phyloP scores from a whole-genome alignment of 305 asterid species.

The Solanum hybrid region DNA sequence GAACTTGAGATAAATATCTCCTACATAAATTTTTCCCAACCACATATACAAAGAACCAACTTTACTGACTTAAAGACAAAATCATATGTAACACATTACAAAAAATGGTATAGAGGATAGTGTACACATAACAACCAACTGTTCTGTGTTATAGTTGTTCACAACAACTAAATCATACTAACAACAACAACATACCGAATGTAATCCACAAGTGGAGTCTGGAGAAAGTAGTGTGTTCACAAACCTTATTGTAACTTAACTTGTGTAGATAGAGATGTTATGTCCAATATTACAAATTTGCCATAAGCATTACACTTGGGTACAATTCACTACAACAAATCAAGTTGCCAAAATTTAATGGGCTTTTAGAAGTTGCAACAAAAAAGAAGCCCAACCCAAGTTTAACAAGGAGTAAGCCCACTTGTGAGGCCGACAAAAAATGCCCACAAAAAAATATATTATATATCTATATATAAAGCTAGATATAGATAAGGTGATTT shows the following conservation, averaged over 20 bases:
- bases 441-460: background rate
- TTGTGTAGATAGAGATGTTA: background rate
- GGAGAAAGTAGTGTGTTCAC: background rate
- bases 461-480: no score
- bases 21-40: background rate
- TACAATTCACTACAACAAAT: background rate
- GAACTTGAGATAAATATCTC: background rate
- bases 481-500: no score
- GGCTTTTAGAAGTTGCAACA: background rate
- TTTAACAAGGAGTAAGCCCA: background rate
- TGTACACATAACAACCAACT: background rate
- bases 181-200: background rate
- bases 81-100: background rate
- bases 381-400: background rate
- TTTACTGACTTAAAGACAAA: background rate
- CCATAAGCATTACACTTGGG: background rate
- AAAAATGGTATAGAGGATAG: background rate
- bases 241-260: background rate
- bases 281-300: background rate
- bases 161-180: background rate
- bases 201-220: background rate
- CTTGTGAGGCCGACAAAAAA: background rate
- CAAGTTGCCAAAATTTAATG: background rate
- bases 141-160: background rate
- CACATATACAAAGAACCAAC: background rate